Evolutionary conservation across 177 flowering plant genomes (phyloP).

Genomic region (Telopea speciosissima): DNA sequence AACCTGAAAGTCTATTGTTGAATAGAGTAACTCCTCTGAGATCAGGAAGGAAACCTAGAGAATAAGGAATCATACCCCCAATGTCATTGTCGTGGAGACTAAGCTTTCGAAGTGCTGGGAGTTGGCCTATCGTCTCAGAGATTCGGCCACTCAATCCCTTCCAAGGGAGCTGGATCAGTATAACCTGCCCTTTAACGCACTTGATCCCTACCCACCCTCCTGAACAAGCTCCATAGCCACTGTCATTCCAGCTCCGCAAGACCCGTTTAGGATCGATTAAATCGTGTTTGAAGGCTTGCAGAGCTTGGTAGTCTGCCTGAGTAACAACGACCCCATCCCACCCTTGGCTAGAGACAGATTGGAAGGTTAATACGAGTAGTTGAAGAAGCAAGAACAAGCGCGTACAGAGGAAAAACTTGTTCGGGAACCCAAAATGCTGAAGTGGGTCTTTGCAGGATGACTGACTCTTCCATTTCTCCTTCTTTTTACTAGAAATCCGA

Average conservation of each 20-base stretch:
- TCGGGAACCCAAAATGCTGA: background rate
- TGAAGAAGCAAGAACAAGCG: constrained; percentile 23
- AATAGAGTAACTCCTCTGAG: constrained; percentile 77
- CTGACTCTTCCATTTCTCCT: constrained; percentile 18
- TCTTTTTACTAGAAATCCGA: constrained; percentile 4
- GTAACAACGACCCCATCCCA: constrained; percentile 64
- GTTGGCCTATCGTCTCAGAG: constrained; percentile 63
- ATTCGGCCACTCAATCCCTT: constrained; percentile 67
- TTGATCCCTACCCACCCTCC: constrained; percentile 88
- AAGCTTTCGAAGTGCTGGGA: constrained; percentile 56
- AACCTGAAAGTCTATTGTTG: constrained; percentile 80
- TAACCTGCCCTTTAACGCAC: constrained; percentile 74
- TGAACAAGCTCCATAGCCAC: constrained; percentile 62
- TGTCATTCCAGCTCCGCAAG: constrained; percentile 71
- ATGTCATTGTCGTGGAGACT: constrained; percentile 83
- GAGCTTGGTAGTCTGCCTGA: constrained; percentile 54
- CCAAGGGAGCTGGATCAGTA: constrained; percentile 87
- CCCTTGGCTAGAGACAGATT: constrained; percentile 22
- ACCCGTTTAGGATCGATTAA: constrained; percentile 49
- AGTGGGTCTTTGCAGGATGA: background rate
- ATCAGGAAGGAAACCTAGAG: constrained; percentile 61
- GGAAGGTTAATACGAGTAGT: constrained; percentile 15
- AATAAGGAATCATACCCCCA: constrained; percentile 53
- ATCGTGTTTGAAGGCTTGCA: constrained; percentile 55
- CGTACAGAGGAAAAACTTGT: background rate